Evolutionary conservation across 371 early-diverging fungal genomes (phyloP), one percentile per base, ranked within the genome.

Genomic region (Mucor mucedo): DNA sequence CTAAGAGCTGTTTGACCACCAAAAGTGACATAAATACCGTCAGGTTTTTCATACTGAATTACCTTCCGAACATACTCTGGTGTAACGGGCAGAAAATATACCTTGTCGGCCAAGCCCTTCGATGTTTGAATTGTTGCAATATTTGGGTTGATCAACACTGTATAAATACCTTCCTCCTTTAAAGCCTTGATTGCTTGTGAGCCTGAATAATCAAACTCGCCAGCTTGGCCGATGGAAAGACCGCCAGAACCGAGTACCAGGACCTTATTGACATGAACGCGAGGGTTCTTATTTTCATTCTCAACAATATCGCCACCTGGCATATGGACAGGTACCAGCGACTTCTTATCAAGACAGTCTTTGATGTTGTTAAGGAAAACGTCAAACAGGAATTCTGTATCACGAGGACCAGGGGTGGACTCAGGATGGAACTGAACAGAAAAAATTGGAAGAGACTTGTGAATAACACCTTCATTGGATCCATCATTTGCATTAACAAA

Each of bases 391-490:
- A 91, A 93, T 71, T 96, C 96, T 30, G 98, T 95, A 70, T 98
- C 98, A 70, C 94, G 91, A 33, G 98, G 98, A 60, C 98, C 98
- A n/a, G 98, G 95, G 13, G 91, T 91, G 5, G 95, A 90, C 76
- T 98, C 98, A 42, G 98, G 98, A 82, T 98, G 98, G 89, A 98
- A 98, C 80, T 98, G 98, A 9, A 98, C 98, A 47, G 95, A 93
- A 78, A 95, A 97, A 80, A 90, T 92, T 27, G 98, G 98, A 29
- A 94, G 73, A 3, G 87, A 76, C 61, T 80, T 87, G 85, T 96
- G 95, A 74, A 91, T 86, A 62, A 97, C 95, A 69, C 98, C 98
- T 81, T 98, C 98, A 86, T 98, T 98, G 35, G 96, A 93, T 4
- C 93, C 93, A 74, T 98, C 98, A 78, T 98, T 98, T 67, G 98